phyloP scores from a whole-genome alignment of 352 stramenopile species.

The Pythium brassicae region DNA sequence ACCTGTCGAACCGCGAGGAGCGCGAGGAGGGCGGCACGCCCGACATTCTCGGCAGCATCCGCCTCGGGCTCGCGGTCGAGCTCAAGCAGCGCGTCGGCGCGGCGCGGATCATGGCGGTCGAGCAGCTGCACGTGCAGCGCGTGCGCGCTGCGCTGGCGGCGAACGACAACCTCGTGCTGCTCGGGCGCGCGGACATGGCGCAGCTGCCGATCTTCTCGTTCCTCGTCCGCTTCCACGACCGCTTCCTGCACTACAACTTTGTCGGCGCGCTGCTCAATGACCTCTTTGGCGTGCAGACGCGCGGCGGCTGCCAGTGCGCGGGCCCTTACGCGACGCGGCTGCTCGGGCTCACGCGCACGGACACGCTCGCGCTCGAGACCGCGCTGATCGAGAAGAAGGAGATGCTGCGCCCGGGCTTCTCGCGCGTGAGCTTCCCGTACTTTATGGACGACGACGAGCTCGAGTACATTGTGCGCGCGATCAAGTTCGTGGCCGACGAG shows the following conservation, averaged over 20 bases:
- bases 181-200: slow-evolving; percentile 59
- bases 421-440: slow-evolving; percentile 91
- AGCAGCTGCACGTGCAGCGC: slow-evolving; percentile 29
- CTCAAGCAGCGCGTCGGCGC: slow-evolving; percentile 76
- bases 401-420: slow-evolving; percentile 93
- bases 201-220: slow-evolving; percentile 95
- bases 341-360: slow-evolving; percentile 81
- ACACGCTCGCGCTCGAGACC: slow-evolving; percentile 68
- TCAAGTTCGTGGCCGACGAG: slow-evolving; percentile 91
- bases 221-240: slow-evolving; percentile 77
- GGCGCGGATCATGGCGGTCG: slow-evolving; percentile 47
- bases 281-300: slow-evolving; percentile 92
- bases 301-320: slow-evolving; percentile 72
- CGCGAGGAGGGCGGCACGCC: slow-evolving; percentile 96
- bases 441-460: slow-evolving; percentile 77
- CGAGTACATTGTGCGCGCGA: slow-evolving; percentile 91
- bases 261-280: slow-evolving; percentile 97
- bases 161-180: slow-evolving; percentile 83
- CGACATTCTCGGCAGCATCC: slow-evolving; percentile 92
- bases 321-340: slow-evolving; percentile 92
- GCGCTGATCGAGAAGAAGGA: slow-evolving; percentile 89
- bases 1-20: slow-evolving; percentile 66
- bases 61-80: slow-evolving; percentile 89
- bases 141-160: slow-evolving; percentile 34
- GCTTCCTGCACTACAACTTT: slow-evolving; percentile 98